Conservation (phyloP, 176 grass and related monocot species). For the Rhipidocladum racemiflorum region DNA sequence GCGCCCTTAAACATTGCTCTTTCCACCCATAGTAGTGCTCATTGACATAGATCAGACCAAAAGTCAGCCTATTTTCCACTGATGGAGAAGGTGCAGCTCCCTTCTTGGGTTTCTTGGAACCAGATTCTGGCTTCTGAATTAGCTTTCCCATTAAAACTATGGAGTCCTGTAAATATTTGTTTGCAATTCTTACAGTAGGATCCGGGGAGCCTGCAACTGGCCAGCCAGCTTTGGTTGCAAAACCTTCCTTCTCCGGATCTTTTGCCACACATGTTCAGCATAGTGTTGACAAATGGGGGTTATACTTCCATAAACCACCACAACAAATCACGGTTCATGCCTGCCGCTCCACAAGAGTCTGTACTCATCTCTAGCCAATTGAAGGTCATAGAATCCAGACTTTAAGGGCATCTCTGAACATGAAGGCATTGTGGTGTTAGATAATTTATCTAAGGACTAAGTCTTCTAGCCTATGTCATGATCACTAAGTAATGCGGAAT, state of each 20-base stretch:
- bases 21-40: conserved; percentile 82
- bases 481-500: too few relatives aligned
- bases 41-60: conserved; percentile 63
- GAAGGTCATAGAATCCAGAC: conserved; percentile 77
- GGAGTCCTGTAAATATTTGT: conserved; percentile 80
- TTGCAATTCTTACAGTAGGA: conserved; percentile 56
- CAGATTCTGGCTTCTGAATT: conserved; percentile 68
- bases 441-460: too few relatives aligned
- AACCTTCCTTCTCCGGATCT: conserved; percentile 59
- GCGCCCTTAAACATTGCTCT: conserved; percentile 65
- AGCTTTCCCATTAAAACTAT: conserved; percentile 72
- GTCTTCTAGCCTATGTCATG: too few relatives aligned
- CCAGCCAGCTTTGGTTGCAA: conserved; percentile 71
- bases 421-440: conserved; percentile 63
- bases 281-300: conserved; percentile 75
- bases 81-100: conserved; percentile 32
- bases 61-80: conserved; percentile 45
- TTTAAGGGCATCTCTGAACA: conserved; percentile 86
- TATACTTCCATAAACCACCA: conserved; percentile 76
- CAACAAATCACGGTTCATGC: conserved; percentile 75
- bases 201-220: conserved; percentile 42
- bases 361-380: conserved; percentile 75
- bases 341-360: conserved; percentile 57
- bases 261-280: conserved; percentile 69
- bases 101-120: conserved; percentile 73